Evolutionary conservation across 2,329 filamentous ascomycete species (phyloP).

Genomic region (Lizonia empirigonia): DNA sequence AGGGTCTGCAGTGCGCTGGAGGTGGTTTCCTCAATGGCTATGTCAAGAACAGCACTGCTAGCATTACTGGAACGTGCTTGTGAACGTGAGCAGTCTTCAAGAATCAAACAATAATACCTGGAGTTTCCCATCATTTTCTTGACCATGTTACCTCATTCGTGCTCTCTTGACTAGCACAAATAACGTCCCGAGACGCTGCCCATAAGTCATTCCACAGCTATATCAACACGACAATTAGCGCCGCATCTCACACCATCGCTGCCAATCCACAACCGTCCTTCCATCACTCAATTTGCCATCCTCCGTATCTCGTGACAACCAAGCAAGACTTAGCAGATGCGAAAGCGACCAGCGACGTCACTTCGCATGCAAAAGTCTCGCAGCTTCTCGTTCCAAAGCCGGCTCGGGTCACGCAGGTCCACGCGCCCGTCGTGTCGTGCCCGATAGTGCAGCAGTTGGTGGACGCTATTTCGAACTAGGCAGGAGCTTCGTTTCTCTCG

Average conservation of each 20-base stretch:
- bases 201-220: slow-evolving; percentile 44
- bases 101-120: neutral
- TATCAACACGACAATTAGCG: slow-evolving; percentile 46
- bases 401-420: too few relatives aligned
- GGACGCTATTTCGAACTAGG: neutral
- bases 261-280: slow-evolving; percentile 45
- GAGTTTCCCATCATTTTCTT: too few relatives aligned
- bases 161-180: too few relatives aligned
- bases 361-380: neutral
- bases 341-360: neutral
- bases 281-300: slow-evolving; percentile 44
- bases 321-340: slow-evolving; percentile 19
- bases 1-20: slow-evolving; percentile 59
- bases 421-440: slow-evolving; percentile 42
- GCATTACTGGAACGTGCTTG: slow-evolving; percentile 40
- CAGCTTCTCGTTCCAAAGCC: slow-evolving; percentile 13
- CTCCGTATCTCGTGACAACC: neutral
- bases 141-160: too few relatives aligned
- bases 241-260: slow-evolving; percentile 48
- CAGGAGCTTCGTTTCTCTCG: too few relatives aligned
- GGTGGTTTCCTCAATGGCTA: slow-evolving; percentile 50
- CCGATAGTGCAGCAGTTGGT: slow-evolving; percentile 41
- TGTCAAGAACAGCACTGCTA: slow-evolving; percentile 45
- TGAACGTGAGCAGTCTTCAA: slow-evolving; percentile 6
- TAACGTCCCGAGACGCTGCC: slow-evolving; percentile 40